Base-by-base conservation (phyloP, 1,139 yeast genomes). In the Taphrina deformans region DNA sequence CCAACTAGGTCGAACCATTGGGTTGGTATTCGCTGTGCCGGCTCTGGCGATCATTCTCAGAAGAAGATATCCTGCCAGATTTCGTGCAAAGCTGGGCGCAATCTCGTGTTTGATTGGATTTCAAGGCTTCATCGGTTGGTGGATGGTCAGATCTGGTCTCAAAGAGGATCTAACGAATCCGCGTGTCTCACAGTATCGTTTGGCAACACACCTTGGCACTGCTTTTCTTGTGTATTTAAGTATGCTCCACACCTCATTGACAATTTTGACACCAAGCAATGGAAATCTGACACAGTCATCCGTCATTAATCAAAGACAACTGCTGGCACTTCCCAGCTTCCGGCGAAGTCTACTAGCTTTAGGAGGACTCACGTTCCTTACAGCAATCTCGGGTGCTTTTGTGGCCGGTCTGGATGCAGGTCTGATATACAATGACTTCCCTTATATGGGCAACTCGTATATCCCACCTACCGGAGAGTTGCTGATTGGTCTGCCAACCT, bases 341-440 rank as follows among this genome's bases (percentile, higher is more conserved):
- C 55, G 62, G n/a, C 50, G 62, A 12, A 18, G 48, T 10, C 40
- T 53, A 5, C 33, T 41, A 9, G 61, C 45, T 7, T 35, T 65
- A n/a, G 58, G 56, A 14, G 67, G 59, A 7, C 50, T 61, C 38
- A 55, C 59, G 44, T 52, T 64, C 18, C 27, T 64, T 18, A 93
- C 99, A 26, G 96, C 97, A 24, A 87, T 93, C 95, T 83, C 96
- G 27, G 99, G 99, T 67, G 98, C 97, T 21, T 85, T 95, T 83
- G 99, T 95, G 58, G 99, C 99, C 18, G 99, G 99, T 6, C 80
- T 95, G 67, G 99, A 95, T 77, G 99, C 99, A 2, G 99, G 99
- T 59, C 81, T 92, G 75, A 91, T 95, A 71, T 95, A 93, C 77
- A 93, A 95, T 76, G 87, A 96, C 3, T 95, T 92, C 82, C 99